Evolutionary conservation across 331 rosid genomes (phyloP), one percentile per base, ranked within the genome.

Genomic region (Dryas integrifolia): DNA sequence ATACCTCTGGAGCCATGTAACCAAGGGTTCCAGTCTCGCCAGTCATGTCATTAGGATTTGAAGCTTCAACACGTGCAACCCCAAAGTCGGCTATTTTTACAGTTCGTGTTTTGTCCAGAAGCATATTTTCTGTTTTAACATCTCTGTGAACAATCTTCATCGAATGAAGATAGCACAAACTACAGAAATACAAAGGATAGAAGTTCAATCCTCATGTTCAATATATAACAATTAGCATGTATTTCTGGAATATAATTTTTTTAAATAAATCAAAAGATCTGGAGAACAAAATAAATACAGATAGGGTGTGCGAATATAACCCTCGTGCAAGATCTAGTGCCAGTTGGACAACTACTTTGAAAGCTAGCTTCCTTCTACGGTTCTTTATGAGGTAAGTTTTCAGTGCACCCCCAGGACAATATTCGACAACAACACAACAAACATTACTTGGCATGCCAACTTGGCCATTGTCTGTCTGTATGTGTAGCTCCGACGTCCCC

Each of bases 1-100:
- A 68, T 86, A 94, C 98, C 98, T 94, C 98, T 5, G 98, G 98
- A 76, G 98, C 98, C 98, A 94, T 94, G 77, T 94, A 94, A 69
- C 98, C 98, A 7, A 94, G 95, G 64, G 98, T 94, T 85, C 98
- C 98, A 9, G 98, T 94, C 86, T 94, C 98, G 46, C 98, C 98
- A 26, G 98, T 94, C 98, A 94, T 94, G 79, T 94, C 98, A 69
- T 94, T 87, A 71, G 98, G 98, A 86, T 94, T 94, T 47, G 98
- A 94, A 26, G 98, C 98, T 86, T 94, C 98, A 0, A 94, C 83
- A 39, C 97, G 98, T 86, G 98, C 98, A 77, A 94, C 98, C 14
- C 98, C 98, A 63, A 94, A 94, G 74, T 94, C 97, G 0, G 98
- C 98, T 78, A 94, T 91, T 79, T 94, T 94, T 60, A 94, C 80